A percentile compares a stretch with the other conserved stretches of the same genome.
Conservation (phyloP, 176 grass and related monocot genomes). For the Musa acuminata region DNA sequence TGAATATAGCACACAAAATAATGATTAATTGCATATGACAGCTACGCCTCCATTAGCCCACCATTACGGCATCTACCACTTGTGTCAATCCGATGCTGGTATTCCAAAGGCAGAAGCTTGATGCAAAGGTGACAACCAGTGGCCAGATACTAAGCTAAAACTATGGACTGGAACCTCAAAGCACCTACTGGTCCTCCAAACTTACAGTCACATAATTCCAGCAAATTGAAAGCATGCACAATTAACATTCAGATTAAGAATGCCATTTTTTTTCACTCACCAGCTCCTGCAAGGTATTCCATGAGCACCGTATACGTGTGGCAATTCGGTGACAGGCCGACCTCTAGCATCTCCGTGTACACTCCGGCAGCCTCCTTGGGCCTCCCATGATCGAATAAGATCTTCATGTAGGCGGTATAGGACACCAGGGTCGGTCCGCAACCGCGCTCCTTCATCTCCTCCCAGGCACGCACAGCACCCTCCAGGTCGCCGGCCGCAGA, state of each 20-base stretch:
- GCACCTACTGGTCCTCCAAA: background rate
- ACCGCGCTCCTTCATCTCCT: constrained; percentile 36
- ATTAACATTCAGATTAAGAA: background rate
- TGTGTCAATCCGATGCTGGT: background rate
- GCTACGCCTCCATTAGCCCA: background rate
- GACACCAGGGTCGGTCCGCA: constrained; percentile 54
- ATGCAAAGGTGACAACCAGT: background rate
- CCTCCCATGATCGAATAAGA: constrained; percentile 49
- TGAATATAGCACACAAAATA: background rate
- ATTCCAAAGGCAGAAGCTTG: background rate
- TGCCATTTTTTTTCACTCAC: constrained; percentile 34
- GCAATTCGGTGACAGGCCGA: constrained; percentile 52
- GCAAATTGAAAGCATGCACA: background rate
- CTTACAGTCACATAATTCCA: background rate
- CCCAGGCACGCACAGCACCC: constrained; percentile 47
- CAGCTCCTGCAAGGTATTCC: constrained; percentile 48
- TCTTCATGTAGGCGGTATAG: constrained; percentile 62
- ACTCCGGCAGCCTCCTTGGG: constrained; percentile 28
- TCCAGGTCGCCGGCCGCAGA: constrained; percentile 41
- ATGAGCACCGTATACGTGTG: constrained; percentile 70
- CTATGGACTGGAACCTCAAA: background rate
- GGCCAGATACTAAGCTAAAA: background rate
- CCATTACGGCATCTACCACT: background rate
- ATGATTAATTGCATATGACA: background rate
- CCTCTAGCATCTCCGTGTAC: constrained; percentile 53